A percentile compares a stretch with the other conserved stretches of the same genome.
Conservation (phyloP, 2,329 filamentous ascomycete species). For the Calonectria pteridis region DNA sequence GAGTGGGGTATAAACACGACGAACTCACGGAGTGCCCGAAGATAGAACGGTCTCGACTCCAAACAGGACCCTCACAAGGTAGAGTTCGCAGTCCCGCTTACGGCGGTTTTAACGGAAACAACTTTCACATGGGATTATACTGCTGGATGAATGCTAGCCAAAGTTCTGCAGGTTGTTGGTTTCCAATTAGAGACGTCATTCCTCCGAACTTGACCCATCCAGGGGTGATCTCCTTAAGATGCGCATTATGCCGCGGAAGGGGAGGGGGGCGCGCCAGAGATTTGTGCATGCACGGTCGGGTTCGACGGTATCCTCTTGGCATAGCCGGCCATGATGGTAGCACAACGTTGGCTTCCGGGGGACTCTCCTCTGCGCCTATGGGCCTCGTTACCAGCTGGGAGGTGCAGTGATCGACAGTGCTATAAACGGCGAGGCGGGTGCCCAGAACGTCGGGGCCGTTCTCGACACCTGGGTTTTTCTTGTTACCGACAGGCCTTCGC, state of each 20-base stretch:
- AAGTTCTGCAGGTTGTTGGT: neutral
- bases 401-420: conserved; percentile 15
- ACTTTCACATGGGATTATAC: neutral
- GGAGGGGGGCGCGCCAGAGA: conserved; percentile 19
- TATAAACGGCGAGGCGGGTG: conserved; percentile 12
- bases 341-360: neutral
- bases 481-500: conserved; percentile 26
- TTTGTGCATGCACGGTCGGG: conserved; percentile 25
- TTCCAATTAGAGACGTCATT: conserved; percentile 9
- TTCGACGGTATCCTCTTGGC: conserved; percentile 26
- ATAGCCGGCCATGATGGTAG: neutral
- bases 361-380: neutral
- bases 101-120: conserved; percentile 25
- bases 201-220: conserved; percentile 3
- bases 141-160: conserved; percentile 16
- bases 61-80: conserved; percentile 18
- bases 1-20: conserved; percentile 38
- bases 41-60: conserved; percentile 46
- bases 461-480: conserved; percentile 1
- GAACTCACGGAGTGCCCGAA: conserved; percentile 44
- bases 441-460: conserved; percentile 14
- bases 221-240: conserved; percentile 46
- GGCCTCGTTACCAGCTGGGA: neutral
- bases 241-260: conserved; percentile 39
- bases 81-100: conserved; percentile 31